Conservation (phyloP, 306 rosid genomes). For the Ziziphus jujuba region DNA sequence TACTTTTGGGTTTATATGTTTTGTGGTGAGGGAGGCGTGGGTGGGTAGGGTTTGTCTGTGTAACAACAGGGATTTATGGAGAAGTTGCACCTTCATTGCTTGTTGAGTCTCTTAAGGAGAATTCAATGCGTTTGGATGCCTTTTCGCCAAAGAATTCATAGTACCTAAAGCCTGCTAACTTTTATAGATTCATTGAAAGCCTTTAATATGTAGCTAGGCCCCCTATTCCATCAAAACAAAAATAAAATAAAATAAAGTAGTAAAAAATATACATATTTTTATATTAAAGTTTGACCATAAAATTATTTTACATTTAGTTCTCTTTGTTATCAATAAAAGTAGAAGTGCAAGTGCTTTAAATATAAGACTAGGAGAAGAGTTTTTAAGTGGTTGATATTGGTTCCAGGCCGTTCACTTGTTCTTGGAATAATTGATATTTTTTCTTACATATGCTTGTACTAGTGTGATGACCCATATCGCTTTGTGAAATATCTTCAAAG, state of each 20-base stretch:
- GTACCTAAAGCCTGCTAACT: conserved; percentile 54
- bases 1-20: too few species aligned
- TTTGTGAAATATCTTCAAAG: conserved; percentile 45
- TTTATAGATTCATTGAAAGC: conserved; percentile 74
- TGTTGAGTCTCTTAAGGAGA: conserved; percentile 43
- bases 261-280: background rate
- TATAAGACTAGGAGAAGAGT: conserved; percentile 1
- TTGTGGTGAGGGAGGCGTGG: too few species aligned
- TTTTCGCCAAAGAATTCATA: conserved; percentile 56
- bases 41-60: conserved; percentile 31
- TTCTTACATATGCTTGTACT: conserved; percentile 19
- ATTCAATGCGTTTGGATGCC: conserved; percentile 53
- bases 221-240: conserved; percentile 29
- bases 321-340: too few species aligned
- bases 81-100: conserved; percentile 21
- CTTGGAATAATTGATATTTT: conserved; percentile 14
- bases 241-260: background rate
- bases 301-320: too few species aligned
- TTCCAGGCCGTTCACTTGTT: conserved; percentile 54
- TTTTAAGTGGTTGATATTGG: conserved; percentile 31
- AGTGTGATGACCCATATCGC: conserved; percentile 32
- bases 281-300: background rate
- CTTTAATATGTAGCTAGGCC: conserved; percentile 56
- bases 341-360: conserved; percentile 13
- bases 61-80: conserved; percentile 2